Evolutionary conservation across 768 basidiomycete species (phyloP).

Genomic region (Chiua virens): DNA sequence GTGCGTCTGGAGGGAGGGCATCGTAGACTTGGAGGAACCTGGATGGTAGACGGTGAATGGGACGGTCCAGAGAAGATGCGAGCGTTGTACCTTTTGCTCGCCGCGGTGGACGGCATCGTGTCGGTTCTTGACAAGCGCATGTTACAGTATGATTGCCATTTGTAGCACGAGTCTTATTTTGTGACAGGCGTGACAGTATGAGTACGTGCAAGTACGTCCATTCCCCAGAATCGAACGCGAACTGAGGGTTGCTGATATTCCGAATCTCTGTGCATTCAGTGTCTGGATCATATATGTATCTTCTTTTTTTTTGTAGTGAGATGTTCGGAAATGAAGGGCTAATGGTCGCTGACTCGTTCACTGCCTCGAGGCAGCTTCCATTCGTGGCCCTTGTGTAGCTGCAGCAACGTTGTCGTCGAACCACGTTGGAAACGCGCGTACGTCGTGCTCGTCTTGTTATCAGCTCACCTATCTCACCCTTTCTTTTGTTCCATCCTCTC

Average conservation of each 20-base stretch:
- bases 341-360: background rate
- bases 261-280: too few species aligned
- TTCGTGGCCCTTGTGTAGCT: conserved; percentile 42
- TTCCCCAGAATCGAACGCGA: too few species aligned
- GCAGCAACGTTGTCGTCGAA: conserved; percentile 39
- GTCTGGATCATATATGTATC: too few species aligned
- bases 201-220: too few species aligned
- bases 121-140: background rate
- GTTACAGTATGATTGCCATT: too few species aligned
- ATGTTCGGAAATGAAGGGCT: conserved; percentile 4
- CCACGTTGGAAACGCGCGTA: conserved; percentile 72
- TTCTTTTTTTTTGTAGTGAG: background rate
- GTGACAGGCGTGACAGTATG: too few species aligned
- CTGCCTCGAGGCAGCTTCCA: conserved; percentile 50
- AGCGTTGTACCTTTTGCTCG: conserved; percentile 14
- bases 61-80: background rate
- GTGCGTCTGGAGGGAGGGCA: conserved; percentile 52
- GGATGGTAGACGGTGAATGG: background rate
- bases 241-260: too few species aligned
- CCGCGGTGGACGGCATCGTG: conserved; percentile 15
- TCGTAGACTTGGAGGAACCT: conserved; percentile 52
- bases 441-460: conserved; percentile 26
- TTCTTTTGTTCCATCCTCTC: conserved; percentile 30
- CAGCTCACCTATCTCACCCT: conserved; percentile 34
- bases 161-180: too few species aligned